phyloP scores from a whole-genome alignment of 306 rosid genomes.

The Cajanus cajan region DNA sequence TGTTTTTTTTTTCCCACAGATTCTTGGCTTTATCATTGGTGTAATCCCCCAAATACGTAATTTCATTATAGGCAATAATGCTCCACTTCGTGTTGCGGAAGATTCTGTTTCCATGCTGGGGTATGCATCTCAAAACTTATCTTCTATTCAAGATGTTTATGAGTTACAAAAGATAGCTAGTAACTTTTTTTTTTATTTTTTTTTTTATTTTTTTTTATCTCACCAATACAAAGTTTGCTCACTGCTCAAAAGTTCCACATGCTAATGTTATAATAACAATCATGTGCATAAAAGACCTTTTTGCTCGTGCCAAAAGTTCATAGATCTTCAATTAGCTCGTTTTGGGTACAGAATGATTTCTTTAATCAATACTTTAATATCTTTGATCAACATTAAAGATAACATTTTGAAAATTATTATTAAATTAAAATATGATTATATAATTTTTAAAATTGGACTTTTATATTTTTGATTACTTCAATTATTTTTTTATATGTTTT shows the following conservation, averaged over 20 bases:
- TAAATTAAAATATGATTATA: too few relatives aligned
- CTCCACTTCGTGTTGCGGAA: slow-evolving; percentile 74
- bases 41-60: slow-evolving; percentile 51
- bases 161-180: background rate
- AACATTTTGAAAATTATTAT: too few relatives aligned
- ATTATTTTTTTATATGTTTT: too few relatives aligned
- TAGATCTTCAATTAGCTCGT: background rate
- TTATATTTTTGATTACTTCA: too few relatives aligned
- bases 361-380: background rate
- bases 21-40: slow-evolving; percentile 67
- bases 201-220: background rate
- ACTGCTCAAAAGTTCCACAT: background rate
- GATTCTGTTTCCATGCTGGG: slow-evolving; percentile 68
- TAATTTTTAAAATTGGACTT: too few relatives aligned
- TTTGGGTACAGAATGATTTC: background rate
- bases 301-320: background rate
- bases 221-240: background rate
- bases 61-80: slow-evolving; percentile 49
- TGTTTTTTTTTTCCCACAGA: slow-evolving; percentile 31
- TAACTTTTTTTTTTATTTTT: too few relatives aligned
- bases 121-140: slow-evolving; percentile 39
- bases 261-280: background rate
- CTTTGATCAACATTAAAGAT: background rate
- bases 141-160: background rate
- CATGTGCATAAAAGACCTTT: background rate